Percentiles rank a stretch among this genome's conserved stretches.
phyloP scores from a whole-genome alignment of 805 yeast genomes.

The Wickerhamiella brachini region DNA sequence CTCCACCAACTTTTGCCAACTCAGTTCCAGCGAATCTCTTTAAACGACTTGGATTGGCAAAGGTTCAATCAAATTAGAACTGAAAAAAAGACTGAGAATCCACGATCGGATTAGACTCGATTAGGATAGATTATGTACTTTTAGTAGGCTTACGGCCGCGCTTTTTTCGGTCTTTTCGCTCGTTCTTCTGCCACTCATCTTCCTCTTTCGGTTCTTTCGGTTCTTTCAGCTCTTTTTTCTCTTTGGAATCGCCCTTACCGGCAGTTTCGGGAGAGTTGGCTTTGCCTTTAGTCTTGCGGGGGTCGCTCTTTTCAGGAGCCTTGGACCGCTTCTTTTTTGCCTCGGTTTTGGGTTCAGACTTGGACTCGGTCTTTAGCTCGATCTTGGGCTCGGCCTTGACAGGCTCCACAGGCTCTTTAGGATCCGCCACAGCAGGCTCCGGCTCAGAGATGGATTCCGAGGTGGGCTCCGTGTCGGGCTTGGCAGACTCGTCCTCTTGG shows the following conservation, averaged over 20 bases:
- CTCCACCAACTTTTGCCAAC: too few relatives aligned
- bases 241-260: neutral
- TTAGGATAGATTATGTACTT: neutral
- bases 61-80: too few relatives aligned
- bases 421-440: neutral
- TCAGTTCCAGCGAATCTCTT: too few relatives aligned
- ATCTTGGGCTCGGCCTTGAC: neutral
- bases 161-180: neutral
- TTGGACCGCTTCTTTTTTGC: neutral
- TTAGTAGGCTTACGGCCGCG: neutral
- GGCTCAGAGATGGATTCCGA: too few relatives aligned
- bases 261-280: neutral
- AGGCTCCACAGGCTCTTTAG: neutral
- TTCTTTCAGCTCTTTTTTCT: neutral
- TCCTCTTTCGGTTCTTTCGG: neutral
- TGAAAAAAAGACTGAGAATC: too few relatives aligned
- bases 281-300: neutral
- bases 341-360: too few relatives aligned
- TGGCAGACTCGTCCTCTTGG: constrained; percentile 10
- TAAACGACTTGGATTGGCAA: too few relatives aligned
- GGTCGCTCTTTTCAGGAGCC: too few relatives aligned
- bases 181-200: neutral
- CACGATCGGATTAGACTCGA: too few relatives aligned
- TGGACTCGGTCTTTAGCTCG: too few relatives aligned
- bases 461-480: too few relatives aligned